Conservation (phyloP, 768 basidiomycete species). For the Suillus americanus region DNA sequence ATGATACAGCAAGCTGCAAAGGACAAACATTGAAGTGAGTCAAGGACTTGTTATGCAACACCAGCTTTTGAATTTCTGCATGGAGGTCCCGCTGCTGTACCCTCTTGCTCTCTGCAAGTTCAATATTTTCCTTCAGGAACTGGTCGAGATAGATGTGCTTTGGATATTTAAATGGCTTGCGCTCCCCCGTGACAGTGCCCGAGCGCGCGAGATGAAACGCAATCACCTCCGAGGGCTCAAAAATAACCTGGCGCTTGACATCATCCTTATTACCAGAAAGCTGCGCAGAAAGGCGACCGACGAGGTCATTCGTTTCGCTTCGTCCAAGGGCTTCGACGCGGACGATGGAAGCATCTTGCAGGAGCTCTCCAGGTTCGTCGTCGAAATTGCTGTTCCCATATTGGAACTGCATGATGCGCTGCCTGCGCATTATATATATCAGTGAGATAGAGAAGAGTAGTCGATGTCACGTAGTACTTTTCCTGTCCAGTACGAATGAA, state of each 20-base stretch:
- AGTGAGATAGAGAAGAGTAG: background rate
- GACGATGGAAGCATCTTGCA: constrained; percentile 47
- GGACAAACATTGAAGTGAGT: constrained; percentile 55
- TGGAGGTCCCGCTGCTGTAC: constrained; percentile 38
- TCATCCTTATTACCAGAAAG: constrained; percentile 28
- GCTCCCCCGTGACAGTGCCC: constrained; percentile 23
- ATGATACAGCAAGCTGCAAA: constrained; percentile 4
- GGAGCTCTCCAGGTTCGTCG: constrained; percentile 28
- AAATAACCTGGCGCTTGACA: constrained; percentile 53
- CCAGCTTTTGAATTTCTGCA: constrained; percentile 49
- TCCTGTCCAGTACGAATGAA: constrained; percentile 32
- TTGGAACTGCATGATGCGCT: constrained; percentile 54
- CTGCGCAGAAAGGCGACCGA: constrained; percentile 46
- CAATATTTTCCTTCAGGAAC: constrained; percentile 60
- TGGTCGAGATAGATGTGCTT: constrained; percentile 69
- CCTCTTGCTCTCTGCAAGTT: constrained; percentile 38
- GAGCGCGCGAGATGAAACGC: constrained; percentile 50
- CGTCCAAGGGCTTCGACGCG: constrained; percentile 44
- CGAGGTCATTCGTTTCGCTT: constrained; percentile 50
- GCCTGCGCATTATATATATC: constrained; percentile 22
- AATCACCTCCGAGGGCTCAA: constrained; percentile 62
- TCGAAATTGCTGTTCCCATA: constrained; percentile 46
- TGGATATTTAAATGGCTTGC: constrained; percentile 55
- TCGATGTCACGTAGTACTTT: constrained; percentile 27
- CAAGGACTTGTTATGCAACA: constrained; percentile 44